These are phyloP conservation scores for Aspergillus affinis DNA, from an alignment of 495 filamentous ascomycete genomes.

Conservation along the genomic window DNA sequence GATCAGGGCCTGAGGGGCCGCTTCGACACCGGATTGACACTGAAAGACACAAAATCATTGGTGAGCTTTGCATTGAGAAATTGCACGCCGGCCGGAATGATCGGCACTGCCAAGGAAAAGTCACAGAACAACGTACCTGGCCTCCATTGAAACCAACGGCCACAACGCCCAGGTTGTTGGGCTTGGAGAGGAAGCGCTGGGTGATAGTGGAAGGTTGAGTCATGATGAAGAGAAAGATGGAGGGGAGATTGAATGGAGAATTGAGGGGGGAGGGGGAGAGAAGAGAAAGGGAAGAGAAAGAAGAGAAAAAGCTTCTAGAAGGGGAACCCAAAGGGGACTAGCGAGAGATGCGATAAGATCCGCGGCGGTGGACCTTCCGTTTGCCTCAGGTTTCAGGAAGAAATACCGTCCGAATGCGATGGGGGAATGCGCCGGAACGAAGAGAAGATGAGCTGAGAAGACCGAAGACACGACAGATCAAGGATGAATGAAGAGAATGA, in stretches of 20 bases:
- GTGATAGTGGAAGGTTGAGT: slow-evolving; percentile 69
- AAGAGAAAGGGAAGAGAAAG: slow-evolving; percentile 11
- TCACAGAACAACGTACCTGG: slow-evolving; percentile 61
- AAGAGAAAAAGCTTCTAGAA: slow-evolving; percentile 16
- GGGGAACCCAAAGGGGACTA: slow-evolving; percentile 1
- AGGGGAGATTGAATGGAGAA: slow-evolving; percentile 5
- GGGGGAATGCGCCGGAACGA: too few relatives aligned
- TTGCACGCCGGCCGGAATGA: slow-evolving; percentile 12
- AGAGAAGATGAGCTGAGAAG: background rate
- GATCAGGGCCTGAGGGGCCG: slow-evolving; percentile 88
- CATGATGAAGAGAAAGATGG: slow-evolving; percentile 40
- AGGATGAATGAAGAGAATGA: background rate
- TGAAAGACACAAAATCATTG: slow-evolving; percentile 29
- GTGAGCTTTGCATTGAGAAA: background rate
- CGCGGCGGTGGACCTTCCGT: slow-evolving; percentile 12
- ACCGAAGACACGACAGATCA: background rate
- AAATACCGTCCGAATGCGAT: background rate
- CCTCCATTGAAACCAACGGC: slow-evolving; percentile 97
- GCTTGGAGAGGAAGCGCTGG: slow-evolving; percentile 77
- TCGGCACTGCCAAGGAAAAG: slow-evolving; percentile 10
- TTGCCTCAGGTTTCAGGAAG: background rate
- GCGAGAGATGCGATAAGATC: slow-evolving; percentile 19
- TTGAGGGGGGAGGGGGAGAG: slow-evolving; percentile 3
- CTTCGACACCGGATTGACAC: slow-evolving; percentile 91
- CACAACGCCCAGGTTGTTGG: slow-evolving; percentile 82